Evolutionary conservation across 2,329 filamentous ascomycete species (phyloP), one percentile per base, ranked within the genome.

Genomic region (Nemania diffusa): DNA sequence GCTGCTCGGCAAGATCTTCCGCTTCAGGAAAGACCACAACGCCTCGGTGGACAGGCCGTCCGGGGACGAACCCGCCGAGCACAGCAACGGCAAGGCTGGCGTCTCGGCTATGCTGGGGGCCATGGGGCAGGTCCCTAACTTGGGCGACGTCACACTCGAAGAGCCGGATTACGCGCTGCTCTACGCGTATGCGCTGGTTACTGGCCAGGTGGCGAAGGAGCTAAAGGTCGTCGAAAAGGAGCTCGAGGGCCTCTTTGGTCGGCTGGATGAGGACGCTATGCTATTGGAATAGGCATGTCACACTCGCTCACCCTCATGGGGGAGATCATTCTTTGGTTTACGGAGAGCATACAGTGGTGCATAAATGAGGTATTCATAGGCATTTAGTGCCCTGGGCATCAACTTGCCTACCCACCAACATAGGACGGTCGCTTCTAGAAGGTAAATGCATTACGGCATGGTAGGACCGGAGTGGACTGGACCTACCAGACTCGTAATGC

Each of bases 101-200:
- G 42, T 32, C 0, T 56, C 62, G 20, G 42, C 34, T 44, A 72
- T 72, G 69, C 27, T 68, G 13, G 71, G 70, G 8, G 68, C 69
- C 5, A 71, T 69, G 62, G 68, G 57, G 17, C 73, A 68, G 32
- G 71, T 72, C 22, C 76, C 74, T 7, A 69, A 73, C 13, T 71
- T 77, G 37, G 74, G 78, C 48, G 72, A 79, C 32, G 77, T 83
- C 15, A 74, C 78, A 17, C 84, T 89, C 1, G 90, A 89, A 70
- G 92, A 94, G 77, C 87, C 88, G 69, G 96, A 99, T 77, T 98
- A 96, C 78, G 94, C 95, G 70, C 82, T 98, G 72, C 81, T 98
- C 50, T 99, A 98, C 81, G 94, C 95, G 20, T 99, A 97, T 81
- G 93, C 88, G 2, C 81, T 92, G 51, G 88, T 91, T 55, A 91